Evolutionary conservation across 345 rosid genomes (phyloP).

Genomic region (Atalantia buxifolia): DNA sequence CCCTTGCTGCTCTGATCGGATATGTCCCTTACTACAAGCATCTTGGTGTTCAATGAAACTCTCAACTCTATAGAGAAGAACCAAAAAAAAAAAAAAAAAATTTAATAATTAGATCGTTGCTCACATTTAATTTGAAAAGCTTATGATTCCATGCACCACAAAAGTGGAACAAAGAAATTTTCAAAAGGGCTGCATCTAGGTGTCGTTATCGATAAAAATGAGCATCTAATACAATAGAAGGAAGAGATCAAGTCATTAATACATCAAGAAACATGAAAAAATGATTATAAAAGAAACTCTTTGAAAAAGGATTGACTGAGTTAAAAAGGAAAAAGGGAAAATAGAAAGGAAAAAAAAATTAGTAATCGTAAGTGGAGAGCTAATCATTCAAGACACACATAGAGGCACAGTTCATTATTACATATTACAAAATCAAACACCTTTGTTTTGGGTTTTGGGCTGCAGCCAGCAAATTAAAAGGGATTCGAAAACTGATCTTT

Average conservation of each 20-base stretch:
- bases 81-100: neutral
- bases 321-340: slow-evolving; percentile 9
- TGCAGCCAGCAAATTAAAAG: neutral
- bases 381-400: slow-evolving; percentile 10
- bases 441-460: slow-evolving; percentile 10
- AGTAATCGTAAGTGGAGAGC: slow-evolving; percentile 5
- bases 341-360: neutral
- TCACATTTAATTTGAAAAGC: neutral
- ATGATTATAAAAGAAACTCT: slow-evolving; percentile 1
- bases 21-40: slow-evolving; percentile 61
- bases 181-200: slow-evolving; percentile 7
- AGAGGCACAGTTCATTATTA: neutral
- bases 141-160: slow-evolving; percentile 7
- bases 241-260: slow-evolving; percentile 15
- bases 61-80: slow-evolving; percentile 61
- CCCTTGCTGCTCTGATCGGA: slow-evolving; percentile 38
- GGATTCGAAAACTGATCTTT: slow-evolving; percentile 18
- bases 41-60: slow-evolving; percentile 99
- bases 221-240: slow-evolving; percentile 1
- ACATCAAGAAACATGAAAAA: neutral
- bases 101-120: neutral
- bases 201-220: slow-evolving; percentile 21
- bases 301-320: slow-evolving; percentile 19
- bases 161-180: slow-evolving; percentile 7
- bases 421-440: neutral